A percentile compares a stretch with the other conserved stretches of the same genome.
Evolutionary conservation across 192 early-diverging fungal genomes (phyloP).

Genomic region (Coemansia sp.): DNA sequence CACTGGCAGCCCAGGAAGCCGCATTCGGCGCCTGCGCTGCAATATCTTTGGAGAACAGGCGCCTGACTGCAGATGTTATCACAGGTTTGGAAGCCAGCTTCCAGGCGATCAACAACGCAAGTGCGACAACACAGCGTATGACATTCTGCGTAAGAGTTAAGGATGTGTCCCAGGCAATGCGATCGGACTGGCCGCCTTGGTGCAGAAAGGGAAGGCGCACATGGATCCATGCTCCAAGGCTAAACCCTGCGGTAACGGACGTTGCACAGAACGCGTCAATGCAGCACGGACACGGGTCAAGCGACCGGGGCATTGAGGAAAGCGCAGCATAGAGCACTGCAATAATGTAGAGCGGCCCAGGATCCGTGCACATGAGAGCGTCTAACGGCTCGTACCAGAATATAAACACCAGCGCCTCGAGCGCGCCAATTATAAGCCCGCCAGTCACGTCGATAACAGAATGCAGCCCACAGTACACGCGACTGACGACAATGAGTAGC

Average conservation of each 20-base stretch:
- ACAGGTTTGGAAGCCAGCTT: slow-evolving; percentile 43
- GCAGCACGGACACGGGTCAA: slow-evolving; percentile 54
- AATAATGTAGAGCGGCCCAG: slow-evolving; percentile 39
- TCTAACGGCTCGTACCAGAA: slow-evolving; percentile 29
- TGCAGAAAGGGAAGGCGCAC: slow-evolving; percentile 42
- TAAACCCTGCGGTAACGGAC: slow-evolving; percentile 41
- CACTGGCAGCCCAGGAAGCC: background rate
- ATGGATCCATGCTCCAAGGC: slow-evolving; percentile 42
- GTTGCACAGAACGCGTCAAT: slow-evolving; percentile 50
- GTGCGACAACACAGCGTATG: slow-evolving; percentile 28
- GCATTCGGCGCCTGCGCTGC: background rate
- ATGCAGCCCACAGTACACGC: slow-evolving; percentile 90
- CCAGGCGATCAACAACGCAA: slow-evolving; percentile 42
- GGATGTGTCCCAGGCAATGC: slow-evolving; percentile 46
- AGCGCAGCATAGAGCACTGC: slow-evolving; percentile 26
- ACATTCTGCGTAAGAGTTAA: slow-evolving; percentile 33
- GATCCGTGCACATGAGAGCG: slow-evolving; percentile 29
- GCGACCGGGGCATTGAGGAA: slow-evolving; percentile 36
- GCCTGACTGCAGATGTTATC: slow-evolving; percentile 17
- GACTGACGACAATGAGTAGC: slow-evolving; percentile 63
- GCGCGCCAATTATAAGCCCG: slow-evolving; percentile 64
- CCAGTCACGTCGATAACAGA: slow-evolving; percentile 73
- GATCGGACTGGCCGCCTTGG: slow-evolving; percentile 20
- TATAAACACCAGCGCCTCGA: slow-evolving; percentile 54
- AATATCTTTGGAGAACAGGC: slow-evolving; percentile 1